Base-by-base conservation (phyloP, 2,329 filamentous ascomycete species). In the Fusarium guadeloupense region DNA sequence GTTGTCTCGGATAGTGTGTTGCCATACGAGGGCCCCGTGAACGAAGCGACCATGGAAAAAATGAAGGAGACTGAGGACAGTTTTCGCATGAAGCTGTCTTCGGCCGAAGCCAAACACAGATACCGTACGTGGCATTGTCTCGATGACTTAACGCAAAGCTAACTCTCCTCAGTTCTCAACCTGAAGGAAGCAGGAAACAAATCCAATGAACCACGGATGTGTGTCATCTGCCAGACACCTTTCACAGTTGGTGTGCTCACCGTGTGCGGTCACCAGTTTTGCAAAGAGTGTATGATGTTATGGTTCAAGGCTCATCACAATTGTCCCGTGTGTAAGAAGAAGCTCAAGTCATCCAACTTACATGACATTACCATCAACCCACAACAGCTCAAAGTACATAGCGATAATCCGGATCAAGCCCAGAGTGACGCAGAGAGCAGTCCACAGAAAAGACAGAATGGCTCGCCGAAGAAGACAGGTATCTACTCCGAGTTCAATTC, bases 251-350 rank as follows among this genome's bases (percentile, higher is more conserved):
- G 94, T 47, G 86, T 90, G 46, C 80, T 94, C 59, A 97, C 94
- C 0, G 84, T 92, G 1, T 98, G 95, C 72, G 94, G 94, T 0
- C 95, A 99, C 71, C 87, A 92, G 62, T 98, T 93, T 72, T 97
- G 94, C 78, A 93, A 92, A 69, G 90, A 92, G 23, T 98, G 95
- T 74, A 89, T 98, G 66, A 81, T 82, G 31, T 67, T 87, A 12
- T 98, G 95, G 95, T 92, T 89, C 78, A 81, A 80, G 52, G 81
- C 85, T 26, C 88, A 93, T 66, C 84, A 81, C 16, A 94, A 85
- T 45, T 98, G 94, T 67, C 94, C 94, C 0, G 83, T 92, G 6
- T 99, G 95, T 80, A 97, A 97, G 73, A 84, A 81, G 39, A 80
- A 78, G 2, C 78, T 98, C 7, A 81, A 80, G 23, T 70, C 77